These are phyloP conservation scores for Dactylella cylindrospora DNA, from an alignment of 2,329 filamentous ascomycete species.

Conservation along the genomic window DNA sequence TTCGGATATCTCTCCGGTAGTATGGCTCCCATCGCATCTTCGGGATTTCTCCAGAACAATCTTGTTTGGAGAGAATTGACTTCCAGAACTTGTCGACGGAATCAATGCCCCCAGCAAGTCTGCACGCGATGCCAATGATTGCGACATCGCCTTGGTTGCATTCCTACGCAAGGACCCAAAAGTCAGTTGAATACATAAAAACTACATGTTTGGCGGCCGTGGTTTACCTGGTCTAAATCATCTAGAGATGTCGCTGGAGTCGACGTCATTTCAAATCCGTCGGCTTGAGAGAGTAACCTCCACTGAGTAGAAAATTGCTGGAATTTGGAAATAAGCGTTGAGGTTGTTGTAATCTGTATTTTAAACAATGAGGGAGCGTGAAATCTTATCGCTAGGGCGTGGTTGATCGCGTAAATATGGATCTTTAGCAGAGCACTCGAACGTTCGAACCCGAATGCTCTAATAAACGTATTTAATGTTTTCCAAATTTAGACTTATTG, in stretches of 20 bases:
- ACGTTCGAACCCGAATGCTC: too few species aligned
- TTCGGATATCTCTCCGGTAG: slow-evolving; percentile 47
- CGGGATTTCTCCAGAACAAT: slow-evolving; percentile 14
- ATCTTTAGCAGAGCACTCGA: too few species aligned
- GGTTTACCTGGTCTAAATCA: slow-evolving; percentile 9
- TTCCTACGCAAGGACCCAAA: background rate
- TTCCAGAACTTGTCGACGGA: slow-evolving; percentile 18
- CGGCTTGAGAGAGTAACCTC: too few species aligned
- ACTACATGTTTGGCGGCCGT: background rate
- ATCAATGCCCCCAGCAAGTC: slow-evolving; percentile 13
- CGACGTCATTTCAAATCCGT: slow-evolving; percentile 10
- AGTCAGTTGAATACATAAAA: background rate
- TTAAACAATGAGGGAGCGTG: too few species aligned
- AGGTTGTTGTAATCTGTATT: too few species aligned
- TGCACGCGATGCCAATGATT: slow-evolving; percentile 23
- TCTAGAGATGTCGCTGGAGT: slow-evolving; percentile 9
- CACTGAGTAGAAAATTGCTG: too few species aligned
- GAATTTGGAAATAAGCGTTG: too few species aligned
- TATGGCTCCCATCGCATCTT: slow-evolving; percentile 32
- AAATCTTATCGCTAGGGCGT: too few species aligned
- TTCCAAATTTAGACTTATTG: too few species aligned
- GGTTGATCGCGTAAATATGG: too few species aligned
- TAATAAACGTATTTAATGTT: too few species aligned
- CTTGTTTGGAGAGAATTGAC: slow-evolving; percentile 20
- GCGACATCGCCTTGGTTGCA: slow-evolving; percentile 20